A percentile compares a stretch with the other conserved stretches of the same genome.
These are phyloP conservation scores for Gleditsia sinensis DNA, from an alignment of 306 rosid species.

Conservation along the genomic window DNA sequence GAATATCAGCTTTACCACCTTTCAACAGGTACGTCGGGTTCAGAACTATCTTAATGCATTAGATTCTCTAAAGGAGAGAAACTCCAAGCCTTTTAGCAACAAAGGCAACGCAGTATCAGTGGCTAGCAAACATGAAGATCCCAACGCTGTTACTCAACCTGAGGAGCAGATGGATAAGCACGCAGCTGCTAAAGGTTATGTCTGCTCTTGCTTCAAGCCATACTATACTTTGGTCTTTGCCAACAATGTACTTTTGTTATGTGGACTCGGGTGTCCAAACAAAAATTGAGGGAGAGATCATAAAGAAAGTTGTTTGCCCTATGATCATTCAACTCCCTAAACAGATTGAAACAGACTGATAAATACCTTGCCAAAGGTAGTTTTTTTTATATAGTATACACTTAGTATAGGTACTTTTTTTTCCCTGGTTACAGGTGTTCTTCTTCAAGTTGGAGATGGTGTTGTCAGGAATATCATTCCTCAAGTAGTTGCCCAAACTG, in stretches of 20 bases:
- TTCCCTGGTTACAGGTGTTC: background rate
- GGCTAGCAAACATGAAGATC: too few relatives aligned
- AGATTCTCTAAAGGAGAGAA: constrained; percentile 59
- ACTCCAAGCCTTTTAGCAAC: constrained; percentile 50
- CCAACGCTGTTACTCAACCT: too few relatives aligned
- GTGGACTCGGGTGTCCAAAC: background rate
- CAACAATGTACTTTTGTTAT: background rate
- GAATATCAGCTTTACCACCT: constrained; percentile 10
- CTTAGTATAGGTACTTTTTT: background rate
- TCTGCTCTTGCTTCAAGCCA: background rate
- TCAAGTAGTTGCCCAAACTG: background rate
- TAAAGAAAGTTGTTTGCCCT: background rate
- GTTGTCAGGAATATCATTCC: background rate
- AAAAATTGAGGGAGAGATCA: background rate
- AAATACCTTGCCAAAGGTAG: too few relatives aligned
- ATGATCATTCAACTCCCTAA: background rate
- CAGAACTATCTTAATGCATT: constrained; percentile 64
- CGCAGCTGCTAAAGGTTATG: background rate
- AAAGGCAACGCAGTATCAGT: constrained; percentile 54
- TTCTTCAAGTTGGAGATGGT: background rate
- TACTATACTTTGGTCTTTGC: background rate
- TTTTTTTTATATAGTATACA: background rate
- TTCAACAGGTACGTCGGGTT: constrained; percentile 68
- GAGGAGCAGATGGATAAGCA: background rate
- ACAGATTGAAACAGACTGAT: background rate